Base-by-base conservation (phyloP, 768 basidiomycete species). In the Leccinum subtestaceum region DNA sequence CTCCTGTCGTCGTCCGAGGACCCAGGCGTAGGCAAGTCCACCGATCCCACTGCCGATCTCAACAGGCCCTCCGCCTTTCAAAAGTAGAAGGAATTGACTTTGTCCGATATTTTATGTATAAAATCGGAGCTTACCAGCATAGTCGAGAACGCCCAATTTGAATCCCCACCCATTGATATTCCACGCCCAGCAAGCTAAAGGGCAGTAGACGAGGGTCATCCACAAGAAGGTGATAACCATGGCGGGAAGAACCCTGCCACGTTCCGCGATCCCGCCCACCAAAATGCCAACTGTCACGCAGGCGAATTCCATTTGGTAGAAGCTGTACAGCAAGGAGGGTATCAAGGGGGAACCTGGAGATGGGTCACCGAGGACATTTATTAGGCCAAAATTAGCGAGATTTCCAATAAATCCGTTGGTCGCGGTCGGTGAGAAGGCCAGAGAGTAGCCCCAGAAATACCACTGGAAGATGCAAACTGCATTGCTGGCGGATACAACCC, bases 271-370 rank as follows among this genome's bases (percentile, higher is more conserved):
- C 9, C 89, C 88, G 47, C 89, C 89, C 80, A 89, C 78, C 27
- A 92, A 71, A 52, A 91, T 91, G 12, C 78, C 86, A 15, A 88
- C 86, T 1, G 91, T 93, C 17, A 93, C 89, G 56, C 87, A 88
- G 21, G 86, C 89, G 69, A 91, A 93, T 74, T 90, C 89, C 87
- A 90, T 88, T 70, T 91, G 89, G 77, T 90, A 94, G 74, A 93
- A 88, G 65, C 84, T 85, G 77, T 91, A 95, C 31, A 95, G 78
- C 51, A 95, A 77, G 56, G 86, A 86, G 9, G 94, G 94, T 57
- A 95, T 84, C 45, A 91, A 80, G 43, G 87, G 85, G 0, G 89
- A 89, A 13, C 90, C 93, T 12, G 89, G 87, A 10, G 89, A 89
- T 0, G 90, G 87, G 15, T 83, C 76, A 29, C 74, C 86, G 58